Percentiles rank a stretch among this genome's conserved stretches.
Evolutionary conservation across 257 asterid species (phyloP).

Genomic region (Capsicum chinense): DNA sequence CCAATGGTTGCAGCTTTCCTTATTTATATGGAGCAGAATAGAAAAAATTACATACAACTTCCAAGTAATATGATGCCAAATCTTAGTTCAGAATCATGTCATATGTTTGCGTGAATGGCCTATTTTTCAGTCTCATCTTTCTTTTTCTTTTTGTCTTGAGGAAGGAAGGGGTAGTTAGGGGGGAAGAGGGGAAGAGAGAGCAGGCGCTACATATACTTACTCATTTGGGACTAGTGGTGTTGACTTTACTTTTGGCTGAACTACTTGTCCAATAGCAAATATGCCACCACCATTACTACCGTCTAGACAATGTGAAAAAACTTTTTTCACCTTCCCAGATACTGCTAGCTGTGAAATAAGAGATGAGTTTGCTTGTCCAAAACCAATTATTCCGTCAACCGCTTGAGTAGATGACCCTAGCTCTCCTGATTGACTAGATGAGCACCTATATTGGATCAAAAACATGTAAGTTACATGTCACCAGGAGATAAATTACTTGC

Average conservation of each 20-base stretch:
- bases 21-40: not conserved
- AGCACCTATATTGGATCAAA: conserved; percentile 69
- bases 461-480: conserved; percentile 38
- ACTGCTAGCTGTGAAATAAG: conserved; percentile 91
- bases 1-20: not conserved
- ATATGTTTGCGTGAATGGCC: not conserved
- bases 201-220: conserved; percentile 50
- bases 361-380: conserved; percentile 95
- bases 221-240: conserved; percentile 75
- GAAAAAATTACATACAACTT: conserved; percentile 6
- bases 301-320: conserved; percentile 96
- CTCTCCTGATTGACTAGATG: conserved; percentile 85
- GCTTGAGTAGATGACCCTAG: conserved; percentile 83
- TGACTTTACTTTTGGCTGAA: conserved; percentile 75
- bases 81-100: conserved; percentile 15
- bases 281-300: conserved; percentile 88
- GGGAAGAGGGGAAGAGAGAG: not conserved
- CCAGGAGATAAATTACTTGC: conserved; percentile 11
- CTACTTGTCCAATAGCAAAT: conserved; percentile 92
- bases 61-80: not conserved
- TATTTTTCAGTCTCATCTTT: not conserved
- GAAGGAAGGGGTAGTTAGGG: not conserved
- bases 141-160: not conserved
- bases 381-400: conserved; percentile 96
- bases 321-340: conserved; percentile 70